Percentiles rank a stretch among this genome's conserved stretches.
Conservation (phyloP, 192 early-diverging fungal species). For the Cetraspora pellucida region DNA sequence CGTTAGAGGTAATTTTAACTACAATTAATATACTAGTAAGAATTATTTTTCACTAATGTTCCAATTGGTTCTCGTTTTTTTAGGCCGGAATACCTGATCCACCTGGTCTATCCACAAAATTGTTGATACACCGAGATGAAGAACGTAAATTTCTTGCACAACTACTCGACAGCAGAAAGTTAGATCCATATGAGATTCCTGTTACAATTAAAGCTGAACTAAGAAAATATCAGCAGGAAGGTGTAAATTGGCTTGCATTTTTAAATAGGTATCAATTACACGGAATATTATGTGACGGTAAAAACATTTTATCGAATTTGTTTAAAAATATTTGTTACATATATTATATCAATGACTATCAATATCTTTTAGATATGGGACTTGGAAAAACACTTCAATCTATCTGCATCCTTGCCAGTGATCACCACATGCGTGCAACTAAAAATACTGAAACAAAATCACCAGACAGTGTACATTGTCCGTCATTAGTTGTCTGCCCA, state of each 20-base stretch:
- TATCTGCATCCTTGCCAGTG: conserved; percentile 91
- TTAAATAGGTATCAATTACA: conserved; percentile 96
- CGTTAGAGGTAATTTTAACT: conserved; percentile 68
- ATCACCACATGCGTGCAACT: conserved; percentile 74
- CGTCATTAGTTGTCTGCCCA: conserved; percentile 94
- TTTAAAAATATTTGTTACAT: background rate
- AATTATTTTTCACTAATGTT: background rate
- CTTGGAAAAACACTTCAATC: conserved; percentile 97
- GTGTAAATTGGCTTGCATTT: conserved; percentile 98
- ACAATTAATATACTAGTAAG: too few species aligned
- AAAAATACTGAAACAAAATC: conserved; percentile 56
- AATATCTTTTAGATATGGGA: conserved; percentile 81
- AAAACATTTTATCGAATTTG: conserved; percentile 23
- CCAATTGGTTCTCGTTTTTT: background rate
- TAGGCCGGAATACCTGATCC: conserved; percentile 90
- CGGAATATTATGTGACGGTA: conserved; percentile 95
- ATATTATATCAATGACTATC: background rate
- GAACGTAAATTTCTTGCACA: conserved; percentile 95
- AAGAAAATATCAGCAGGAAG: conserved; percentile 96
- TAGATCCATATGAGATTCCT: conserved; percentile 86
- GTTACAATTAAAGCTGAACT: conserved; percentile 91
- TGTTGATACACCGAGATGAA: conserved; percentile 79
- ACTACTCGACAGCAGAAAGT: conserved; percentile 84
- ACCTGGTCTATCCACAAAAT: conserved; percentile 75
- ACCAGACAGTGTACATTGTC: conserved; percentile 69